These are phyloP conservation scores for Wakefieldia striispora DNA, from an alignment of 768 basidiomycete genomes.

Conservation along the genomic window DNA sequence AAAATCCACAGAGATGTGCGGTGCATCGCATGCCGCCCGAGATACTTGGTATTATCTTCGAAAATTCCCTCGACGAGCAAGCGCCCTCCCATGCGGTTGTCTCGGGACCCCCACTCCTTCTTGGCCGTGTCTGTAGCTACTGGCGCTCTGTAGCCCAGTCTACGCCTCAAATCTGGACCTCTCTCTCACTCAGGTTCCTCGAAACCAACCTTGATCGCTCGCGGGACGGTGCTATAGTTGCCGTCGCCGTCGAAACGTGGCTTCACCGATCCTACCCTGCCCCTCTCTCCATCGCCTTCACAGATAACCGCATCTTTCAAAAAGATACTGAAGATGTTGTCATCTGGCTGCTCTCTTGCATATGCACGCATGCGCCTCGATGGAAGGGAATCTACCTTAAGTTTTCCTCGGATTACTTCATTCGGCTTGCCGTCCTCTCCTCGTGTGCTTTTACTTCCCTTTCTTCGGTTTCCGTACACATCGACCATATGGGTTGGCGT, in stretches of 20 bases:
- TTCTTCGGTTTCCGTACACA: conserved; percentile 20
- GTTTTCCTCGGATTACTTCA: conserved; percentile 28
- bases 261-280: conserved; percentile 18
- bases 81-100: not conserved
- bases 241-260: conserved; percentile 22
- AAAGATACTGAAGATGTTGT: conserved; percentile 22
- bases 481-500: conserved; percentile 30
- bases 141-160: conserved; percentile 23
- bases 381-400: conserved; percentile 28
- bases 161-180: conserved; percentile 25
- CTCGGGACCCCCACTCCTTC: conserved; percentile 22
- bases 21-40: conserved; percentile 28
- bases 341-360: conserved; percentile 17
- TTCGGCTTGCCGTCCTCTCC: conserved; percentile 14
- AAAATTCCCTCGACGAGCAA: conserved; percentile 13
- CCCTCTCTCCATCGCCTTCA: conserved; percentile 25
- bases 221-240: conserved; percentile 14
- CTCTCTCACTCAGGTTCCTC: conserved; percentile 22
- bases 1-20: not conserved
- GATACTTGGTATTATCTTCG: conserved; percentile 37
- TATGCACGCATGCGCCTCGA: conserved; percentile 16
- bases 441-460: conserved; percentile 22
- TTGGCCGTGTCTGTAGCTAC: conserved; percentile 23
- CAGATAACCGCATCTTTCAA: conserved; percentile 26
- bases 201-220: conserved; percentile 22